phyloP scores from a whole-genome alignment of 2,329 filamentous ascomycete species.

The Trichophyton mentagrophytes region DNA sequence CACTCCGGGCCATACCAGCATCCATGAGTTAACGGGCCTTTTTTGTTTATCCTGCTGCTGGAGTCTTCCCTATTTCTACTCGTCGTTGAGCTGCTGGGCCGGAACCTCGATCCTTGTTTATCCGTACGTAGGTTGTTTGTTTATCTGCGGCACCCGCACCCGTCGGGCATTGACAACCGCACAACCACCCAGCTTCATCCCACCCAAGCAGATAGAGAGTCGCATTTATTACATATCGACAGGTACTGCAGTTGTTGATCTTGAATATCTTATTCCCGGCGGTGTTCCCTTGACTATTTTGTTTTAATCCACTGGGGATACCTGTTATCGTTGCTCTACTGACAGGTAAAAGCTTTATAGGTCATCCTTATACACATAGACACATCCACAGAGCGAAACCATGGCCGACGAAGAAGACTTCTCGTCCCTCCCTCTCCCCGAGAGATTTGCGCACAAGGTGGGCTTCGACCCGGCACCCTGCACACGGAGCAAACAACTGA shows the following conservation, averaged over 20 bases:
- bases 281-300: background rate
- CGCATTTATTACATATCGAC: background rate
- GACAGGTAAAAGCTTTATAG: background rate
- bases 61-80: background rate
- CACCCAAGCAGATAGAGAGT: background rate
- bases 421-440: conserved; percentile 60
- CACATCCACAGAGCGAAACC: background rate
- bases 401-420: conserved; percentile 82
- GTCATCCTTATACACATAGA: background rate
- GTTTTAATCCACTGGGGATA: background rate
- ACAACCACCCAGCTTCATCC: background rate
- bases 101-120: background rate
- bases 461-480: conserved; percentile 11
- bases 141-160: background rate
- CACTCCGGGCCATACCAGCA: background rate
- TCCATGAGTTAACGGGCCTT: background rate
- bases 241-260: background rate
- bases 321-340: background rate
- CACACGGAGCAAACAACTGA: background rate
- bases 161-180: background rate
- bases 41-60: background rate
- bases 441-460: conserved; percentile 75
- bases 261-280: background rate
- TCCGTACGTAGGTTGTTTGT: background rate
- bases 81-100: background rate